phyloP scores from a whole-genome alignment of 2,329 filamentous ascomycete species.

The Calonectria fujianensis region DNA sequence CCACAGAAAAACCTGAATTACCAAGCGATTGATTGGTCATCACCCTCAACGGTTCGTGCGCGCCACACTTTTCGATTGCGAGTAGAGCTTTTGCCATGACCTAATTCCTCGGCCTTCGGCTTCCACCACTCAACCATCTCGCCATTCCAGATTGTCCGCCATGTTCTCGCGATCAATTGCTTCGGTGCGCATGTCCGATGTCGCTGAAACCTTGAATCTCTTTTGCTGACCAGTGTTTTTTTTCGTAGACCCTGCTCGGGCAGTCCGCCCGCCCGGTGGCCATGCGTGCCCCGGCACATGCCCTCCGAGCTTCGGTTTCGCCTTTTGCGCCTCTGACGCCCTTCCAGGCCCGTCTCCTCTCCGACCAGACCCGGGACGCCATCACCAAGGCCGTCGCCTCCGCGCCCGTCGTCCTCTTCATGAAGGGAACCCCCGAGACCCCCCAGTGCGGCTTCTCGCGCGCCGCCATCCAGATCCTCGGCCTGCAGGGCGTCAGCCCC shows the following conservation, averaged over 20 bases:
- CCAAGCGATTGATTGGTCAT: conserved; percentile 49
- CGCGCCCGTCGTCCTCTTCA: conserved; percentile 96
- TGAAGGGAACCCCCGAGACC: conserved; percentile 98
- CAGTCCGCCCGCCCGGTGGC: conserved; percentile 61
- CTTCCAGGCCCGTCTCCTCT: conserved; percentile 81
- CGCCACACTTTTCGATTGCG: conserved; percentile 44
- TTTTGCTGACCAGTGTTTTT: conserved; percentile 32
- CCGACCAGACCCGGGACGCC: conserved; percentile 84
- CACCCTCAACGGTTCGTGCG: conserved; percentile 7
- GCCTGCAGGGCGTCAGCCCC: conserved; percentile 95
- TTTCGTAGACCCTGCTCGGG: conserved; percentile 59
- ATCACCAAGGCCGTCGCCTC: conserved; percentile 94
- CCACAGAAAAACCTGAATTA: conserved; percentile 41
- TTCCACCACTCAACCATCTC: conserved; percentile 40
- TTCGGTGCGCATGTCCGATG: conserved; percentile 43
- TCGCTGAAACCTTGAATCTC: not conserved
- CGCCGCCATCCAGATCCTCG: conserved; percentile 94
- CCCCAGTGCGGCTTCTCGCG: conserved; percentile 98
- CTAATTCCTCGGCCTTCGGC: conserved; percentile 34
- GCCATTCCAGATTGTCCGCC: conserved; percentile 44
- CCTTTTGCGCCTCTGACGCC: conserved; percentile 54
- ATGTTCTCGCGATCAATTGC: conserved; percentile 56
- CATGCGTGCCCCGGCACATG: conserved; percentile 50
- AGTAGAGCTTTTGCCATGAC: conserved; percentile 54
- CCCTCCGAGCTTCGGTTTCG: conserved; percentile 49